Percentiles rank a stretch among this genome's conserved stretches.
These are phyloP conservation scores for Mycena amicta DNA, from an alignment of 768 basidiomycete genomes.

Conservation along the genomic window DNA sequence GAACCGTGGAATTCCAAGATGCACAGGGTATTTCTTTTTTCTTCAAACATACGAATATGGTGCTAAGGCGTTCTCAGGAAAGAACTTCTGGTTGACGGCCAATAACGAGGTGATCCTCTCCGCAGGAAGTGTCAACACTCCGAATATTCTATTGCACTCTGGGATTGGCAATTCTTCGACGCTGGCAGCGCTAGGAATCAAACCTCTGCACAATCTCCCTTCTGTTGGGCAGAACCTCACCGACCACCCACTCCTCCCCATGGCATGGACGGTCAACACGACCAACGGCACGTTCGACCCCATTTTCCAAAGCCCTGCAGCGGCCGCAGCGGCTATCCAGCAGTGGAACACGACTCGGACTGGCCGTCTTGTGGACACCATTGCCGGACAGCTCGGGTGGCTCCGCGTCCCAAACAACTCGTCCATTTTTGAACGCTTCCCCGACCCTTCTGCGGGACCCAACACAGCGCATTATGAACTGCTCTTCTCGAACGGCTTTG, in stretches of 20 bases:
- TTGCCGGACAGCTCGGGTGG: conserved; percentile 28
- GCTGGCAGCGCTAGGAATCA: conserved; percentile 63
- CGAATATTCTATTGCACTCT: not conserved
- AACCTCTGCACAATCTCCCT: conserved; percentile 14
- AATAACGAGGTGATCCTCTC: not conserved
- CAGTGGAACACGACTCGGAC: too few relatives aligned
- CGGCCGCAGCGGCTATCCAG: conserved; percentile 9
- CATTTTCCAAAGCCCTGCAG: conserved; percentile 13
- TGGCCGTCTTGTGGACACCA: conserved; percentile 30
- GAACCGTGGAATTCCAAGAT: too few relatives aligned
- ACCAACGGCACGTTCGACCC: too few relatives aligned
- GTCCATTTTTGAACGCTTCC: too few relatives aligned
- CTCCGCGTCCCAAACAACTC: too few relatives aligned
- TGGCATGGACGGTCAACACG: conserved; percentile 18
- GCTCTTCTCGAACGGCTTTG: not conserved
- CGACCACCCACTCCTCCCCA: conserved; percentile 13
- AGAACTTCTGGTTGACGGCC: not conserved
- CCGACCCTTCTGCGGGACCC: too few relatives aligned
- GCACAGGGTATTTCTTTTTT: not conserved
- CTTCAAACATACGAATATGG: not conserved
- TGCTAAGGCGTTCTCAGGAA: not conserved
- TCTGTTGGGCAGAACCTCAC: too few relatives aligned
- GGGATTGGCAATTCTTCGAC: conserved; percentile 54
- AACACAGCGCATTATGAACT: too few relatives aligned
- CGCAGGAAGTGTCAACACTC: not conserved